Evolutionary conservation across 1,284 basidiomycete species (phyloP).

Genomic region (Boletus hoseneyae): DNA sequence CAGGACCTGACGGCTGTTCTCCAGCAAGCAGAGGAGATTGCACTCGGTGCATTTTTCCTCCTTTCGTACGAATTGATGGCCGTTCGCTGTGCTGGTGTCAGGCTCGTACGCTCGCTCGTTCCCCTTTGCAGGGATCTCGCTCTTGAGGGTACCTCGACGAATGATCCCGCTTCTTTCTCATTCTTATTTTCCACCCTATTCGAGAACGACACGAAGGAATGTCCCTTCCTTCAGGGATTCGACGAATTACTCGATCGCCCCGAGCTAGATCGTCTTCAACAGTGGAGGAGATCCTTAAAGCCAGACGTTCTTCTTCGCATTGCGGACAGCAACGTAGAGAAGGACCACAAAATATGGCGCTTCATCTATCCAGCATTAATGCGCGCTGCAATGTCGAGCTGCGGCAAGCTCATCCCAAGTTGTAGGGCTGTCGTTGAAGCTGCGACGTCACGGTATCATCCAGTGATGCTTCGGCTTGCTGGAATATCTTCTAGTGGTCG

Average conservation of each 20-base stretch:
- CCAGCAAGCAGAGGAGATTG: constrained; percentile 56
- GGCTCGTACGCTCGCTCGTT: constrained; percentile 54
- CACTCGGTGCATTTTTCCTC: constrained; percentile 76
- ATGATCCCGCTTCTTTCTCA: constrained; percentile 19
- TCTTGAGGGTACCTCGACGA: constrained; percentile 30
- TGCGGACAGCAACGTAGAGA: constrained; percentile 61
- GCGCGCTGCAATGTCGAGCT: constrained; percentile 48
- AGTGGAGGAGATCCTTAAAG: constrained; percentile 57
- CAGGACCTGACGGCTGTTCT: constrained; percentile 38
- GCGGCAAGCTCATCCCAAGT: constrained; percentile 41
- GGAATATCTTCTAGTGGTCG: constrained; percentile 55
- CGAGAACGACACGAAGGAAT: constrained; percentile 26
- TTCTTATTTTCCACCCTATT: constrained; percentile 47
- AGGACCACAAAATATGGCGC: constrained; percentile 69
- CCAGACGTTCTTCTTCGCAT: constrained; percentile 57
- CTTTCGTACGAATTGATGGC: constrained; percentile 58
- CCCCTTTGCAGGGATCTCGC: constrained; percentile 40
- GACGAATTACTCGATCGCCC: constrained; percentile 62
- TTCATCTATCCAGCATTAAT: constrained; percentile 65
- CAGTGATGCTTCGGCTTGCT: constrained; percentile 62
- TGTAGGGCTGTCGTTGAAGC: constrained; percentile 66
- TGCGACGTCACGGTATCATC: constrained; percentile 64
- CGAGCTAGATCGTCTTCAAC: constrained; percentile 56
- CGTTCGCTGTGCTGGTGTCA: constrained; percentile 57
- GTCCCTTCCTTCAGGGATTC: constrained; percentile 54